Evolutionary conservation across 148 eudicot genomes (phyloP), one percentile per base, ranked within the genome.

Genomic region (Fallopia convolvulus): DNA sequence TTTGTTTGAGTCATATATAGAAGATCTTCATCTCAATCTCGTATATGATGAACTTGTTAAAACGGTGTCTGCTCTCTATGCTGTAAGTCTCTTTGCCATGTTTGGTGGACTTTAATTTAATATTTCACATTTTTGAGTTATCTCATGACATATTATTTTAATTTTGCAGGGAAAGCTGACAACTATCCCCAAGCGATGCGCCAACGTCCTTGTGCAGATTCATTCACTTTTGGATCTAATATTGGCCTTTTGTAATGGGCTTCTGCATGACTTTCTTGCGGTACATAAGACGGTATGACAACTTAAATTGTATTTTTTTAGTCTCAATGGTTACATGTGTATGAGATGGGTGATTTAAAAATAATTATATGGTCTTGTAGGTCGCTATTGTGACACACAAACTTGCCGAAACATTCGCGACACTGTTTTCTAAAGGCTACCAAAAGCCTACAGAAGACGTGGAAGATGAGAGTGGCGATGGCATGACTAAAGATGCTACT

Each of bases 381-480:
- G 88, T 92, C 14, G 90, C 97, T 46, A 40, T 81, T 60, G 79
- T 93, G 81, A 87, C 92, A 58, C 87, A 84, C 77, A 87, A 78
- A 66, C 91, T 93, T 48, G 92, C 98, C 15, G 88, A 87, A 79
- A 82, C 83, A 39, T 89, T 95, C 76, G 86, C 90, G 73, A 82
- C 91, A 15, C 72, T 91, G 82, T 95, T 89, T 85, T 84, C 90
- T 48, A 86, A 90, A 80, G 99, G 99, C 70, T 95, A 86, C 82
- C 97, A 97, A 8, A 80, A 58, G 30, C 82, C 87, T 48, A 61
- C 81, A 17, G 97, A 95, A 77, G 97, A 92, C 13, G 76, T 81
- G 75, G 84, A 39, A 30, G 88, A 88, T 75, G 92, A 90, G 6
- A 58, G 74, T 76, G 14, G n/a, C n/a, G 66, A 76, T 72, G 85